These are phyloP conservation scores for Citrus glauca DNA, from an alignment of 345 rosid genomes.

Conservation along the genomic window DNA sequence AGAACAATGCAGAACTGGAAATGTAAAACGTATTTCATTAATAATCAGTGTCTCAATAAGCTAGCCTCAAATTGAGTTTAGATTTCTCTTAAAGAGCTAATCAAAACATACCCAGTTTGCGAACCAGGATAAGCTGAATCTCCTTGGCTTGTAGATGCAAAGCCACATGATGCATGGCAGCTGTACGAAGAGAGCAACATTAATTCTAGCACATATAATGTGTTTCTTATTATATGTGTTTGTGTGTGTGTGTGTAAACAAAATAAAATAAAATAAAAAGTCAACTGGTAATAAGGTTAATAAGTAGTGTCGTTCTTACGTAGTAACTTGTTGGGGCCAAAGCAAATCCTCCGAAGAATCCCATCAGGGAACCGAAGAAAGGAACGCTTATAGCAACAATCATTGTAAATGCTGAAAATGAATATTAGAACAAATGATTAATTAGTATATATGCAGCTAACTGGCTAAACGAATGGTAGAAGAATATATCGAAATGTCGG, in stretches of 20 bases:
- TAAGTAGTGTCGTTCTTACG: conserved; percentile 28
- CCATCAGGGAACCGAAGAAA: conserved; percentile 75
- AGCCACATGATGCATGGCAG: conserved; percentile 86
- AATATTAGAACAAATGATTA: not conserved
- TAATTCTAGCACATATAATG: not conserved
- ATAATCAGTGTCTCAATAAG: not conserved
- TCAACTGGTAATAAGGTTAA: too few species aligned
- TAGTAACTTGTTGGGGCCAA: conserved; percentile 80
- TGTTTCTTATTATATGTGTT: too few species aligned
- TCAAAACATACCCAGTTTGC: conserved; percentile 61
- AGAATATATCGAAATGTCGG: not conserved
- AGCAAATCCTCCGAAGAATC: conserved; percentile 88
- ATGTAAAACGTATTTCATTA: too few species aligned
- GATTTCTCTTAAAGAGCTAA: not conserved
- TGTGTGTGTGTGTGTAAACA: too few species aligned
- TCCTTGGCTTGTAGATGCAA: conserved; percentile 58
- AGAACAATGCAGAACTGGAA: conserved; percentile 62
- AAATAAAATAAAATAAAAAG: too few species aligned
- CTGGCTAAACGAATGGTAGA: not conserved
- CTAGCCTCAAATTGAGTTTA: not conserved
- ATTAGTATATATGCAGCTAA: too few species aligned
- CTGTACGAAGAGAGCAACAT: conserved; percentile 23
- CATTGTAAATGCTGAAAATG: conserved; percentile 65
- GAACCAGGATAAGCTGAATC: conserved; percentile 54
- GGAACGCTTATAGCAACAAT: conserved; percentile 56